Conservation (phyloP, 75 land plant genomes). For the Cupressus sempervirens region DNA sequence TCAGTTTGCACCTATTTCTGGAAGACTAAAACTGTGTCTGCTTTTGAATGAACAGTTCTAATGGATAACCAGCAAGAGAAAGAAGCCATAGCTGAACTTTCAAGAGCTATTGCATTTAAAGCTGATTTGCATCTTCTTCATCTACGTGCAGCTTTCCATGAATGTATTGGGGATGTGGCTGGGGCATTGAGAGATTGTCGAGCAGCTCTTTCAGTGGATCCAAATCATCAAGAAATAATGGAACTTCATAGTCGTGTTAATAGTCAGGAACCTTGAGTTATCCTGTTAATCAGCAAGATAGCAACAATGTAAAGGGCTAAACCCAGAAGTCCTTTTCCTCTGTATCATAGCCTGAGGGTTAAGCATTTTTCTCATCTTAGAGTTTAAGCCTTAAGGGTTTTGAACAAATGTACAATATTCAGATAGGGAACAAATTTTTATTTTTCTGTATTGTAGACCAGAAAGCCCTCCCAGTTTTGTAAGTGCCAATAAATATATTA, state of each 20-base stretch:
- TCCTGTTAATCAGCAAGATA: constrained; percentile 5
- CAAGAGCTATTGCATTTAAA: constrained; percentile 90
- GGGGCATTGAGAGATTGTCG: constrained; percentile 85
- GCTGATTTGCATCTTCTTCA: constrained; percentile 89
- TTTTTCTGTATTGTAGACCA: not conserved
- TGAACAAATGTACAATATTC: not conserved
- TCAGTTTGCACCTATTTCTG: not conserved
- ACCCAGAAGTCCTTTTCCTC: not conserved
- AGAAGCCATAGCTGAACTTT: constrained; percentile 89
- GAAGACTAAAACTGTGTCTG: not conserved
- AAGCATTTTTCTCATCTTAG: not conserved
- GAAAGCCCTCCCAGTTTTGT: constrained; percentile 4
- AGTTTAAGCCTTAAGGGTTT: not conserved
- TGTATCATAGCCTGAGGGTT: constrained; percentile 5
- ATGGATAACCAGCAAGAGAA: constrained; percentile 90
- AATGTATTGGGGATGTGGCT: constrained; percentile 65
- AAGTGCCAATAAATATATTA: not conserved
- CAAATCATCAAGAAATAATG: constrained; percentile 82
- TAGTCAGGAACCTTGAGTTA: constrained; percentile 69
- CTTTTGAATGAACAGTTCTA: constrained; percentile 40
- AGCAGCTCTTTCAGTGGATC: constrained; percentile 93
- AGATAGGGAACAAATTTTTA: not conserved
- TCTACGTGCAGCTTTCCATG: constrained; percentile 90
- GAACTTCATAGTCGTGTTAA: constrained; percentile 79
- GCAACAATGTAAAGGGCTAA: constrained; percentile 4